Conservation (phyloP, 805 yeast species). For the Yarrowia deformans region DNA sequence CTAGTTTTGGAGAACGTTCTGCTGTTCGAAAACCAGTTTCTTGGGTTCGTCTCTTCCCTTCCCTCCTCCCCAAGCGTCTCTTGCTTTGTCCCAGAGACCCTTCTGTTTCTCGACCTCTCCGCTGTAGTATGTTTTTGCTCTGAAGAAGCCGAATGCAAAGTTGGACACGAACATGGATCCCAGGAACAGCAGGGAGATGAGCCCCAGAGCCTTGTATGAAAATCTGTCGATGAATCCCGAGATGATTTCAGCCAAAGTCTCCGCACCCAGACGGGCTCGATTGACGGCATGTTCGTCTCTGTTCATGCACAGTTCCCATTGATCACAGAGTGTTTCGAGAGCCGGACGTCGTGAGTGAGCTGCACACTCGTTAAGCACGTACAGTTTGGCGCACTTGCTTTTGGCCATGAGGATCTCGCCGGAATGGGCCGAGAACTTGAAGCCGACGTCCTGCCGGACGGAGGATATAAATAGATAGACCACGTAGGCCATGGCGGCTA, state of each 20-base stretch:
- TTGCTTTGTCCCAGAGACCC: constrained; percentile 22
- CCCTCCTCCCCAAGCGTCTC: constrained; percentile 3
- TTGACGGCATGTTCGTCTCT: constrained; percentile 70
- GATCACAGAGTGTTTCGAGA: constrained; percentile 68
- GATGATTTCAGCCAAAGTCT: constrained; percentile 76
- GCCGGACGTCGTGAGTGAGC: constrained; percentile 71
- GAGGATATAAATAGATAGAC: constrained; percentile 58
- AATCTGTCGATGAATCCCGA: constrained; percentile 76
- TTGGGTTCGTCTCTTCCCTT: neutral
- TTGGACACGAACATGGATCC: constrained; percentile 42
- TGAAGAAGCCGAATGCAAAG: constrained; percentile 45
- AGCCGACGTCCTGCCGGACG: constrained; percentile 70
- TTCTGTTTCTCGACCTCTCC: constrained; percentile 36
- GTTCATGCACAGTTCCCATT: constrained; percentile 83
- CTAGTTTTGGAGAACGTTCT: constrained; percentile 10
- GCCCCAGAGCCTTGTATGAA: constrained; percentile 49
- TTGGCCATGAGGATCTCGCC: constrained; percentile 65
- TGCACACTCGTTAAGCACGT: constrained; percentile 69
- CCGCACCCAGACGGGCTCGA: constrained; percentile 73
- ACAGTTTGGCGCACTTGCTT: constrained; percentile 70
- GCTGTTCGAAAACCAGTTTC: neutral
- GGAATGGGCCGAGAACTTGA: constrained; percentile 65
- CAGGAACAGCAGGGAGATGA: constrained; percentile 34
- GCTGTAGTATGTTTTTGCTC: constrained; percentile 42
- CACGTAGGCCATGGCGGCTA: constrained; percentile 58